Evolutionary conservation across 495 filamentous ascomycete species (phyloP).

Genomic region (Pyrenula aspistea): DNA sequence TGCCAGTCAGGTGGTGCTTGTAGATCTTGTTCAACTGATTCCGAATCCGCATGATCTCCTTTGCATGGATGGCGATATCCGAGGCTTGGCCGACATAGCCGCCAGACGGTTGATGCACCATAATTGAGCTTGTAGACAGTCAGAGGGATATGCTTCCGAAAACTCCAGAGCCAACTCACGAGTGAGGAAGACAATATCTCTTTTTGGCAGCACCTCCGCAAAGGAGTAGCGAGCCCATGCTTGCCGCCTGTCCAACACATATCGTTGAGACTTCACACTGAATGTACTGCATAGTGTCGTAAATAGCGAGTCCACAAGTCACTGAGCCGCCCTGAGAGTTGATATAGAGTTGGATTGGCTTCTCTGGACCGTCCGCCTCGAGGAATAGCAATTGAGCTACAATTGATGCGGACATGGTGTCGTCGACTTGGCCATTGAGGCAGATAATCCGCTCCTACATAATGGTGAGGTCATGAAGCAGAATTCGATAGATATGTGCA

Average conservation of each 20-base stretch:
- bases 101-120: constrained; percentile 92
- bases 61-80: constrained; percentile 94
- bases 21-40: constrained; percentile 85
- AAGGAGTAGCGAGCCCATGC: constrained; percentile 85
- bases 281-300: constrained; percentile 99
- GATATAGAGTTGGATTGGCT: constrained; percentile 94
- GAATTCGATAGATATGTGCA: background rate
- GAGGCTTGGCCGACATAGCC: constrained; percentile 82
- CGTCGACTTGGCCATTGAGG: constrained; percentile 85
- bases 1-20: constrained; percentile 63
- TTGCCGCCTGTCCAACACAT: constrained; percentile 87
- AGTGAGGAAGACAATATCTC: constrained; percentile 81
- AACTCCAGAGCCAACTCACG: constrained; percentile 15
- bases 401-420: constrained; percentile 75
- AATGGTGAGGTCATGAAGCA: background rate
- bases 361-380: constrained; percentile 89
- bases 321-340: constrained; percentile 95
- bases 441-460: constrained; percentile 84
- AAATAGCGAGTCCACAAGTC: constrained; percentile 87
- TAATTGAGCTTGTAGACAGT: constrained; percentile 43
- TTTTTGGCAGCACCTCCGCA: constrained; percentile 78
- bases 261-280: constrained; percentile 83
- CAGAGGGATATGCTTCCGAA: background rate
- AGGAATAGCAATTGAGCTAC: constrained; percentile 96
- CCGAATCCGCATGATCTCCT: constrained; percentile 83